Evolutionary conservation across 805 yeast genomes (phyloP).

Genomic region (Cyberlindnera japonica): DNA sequence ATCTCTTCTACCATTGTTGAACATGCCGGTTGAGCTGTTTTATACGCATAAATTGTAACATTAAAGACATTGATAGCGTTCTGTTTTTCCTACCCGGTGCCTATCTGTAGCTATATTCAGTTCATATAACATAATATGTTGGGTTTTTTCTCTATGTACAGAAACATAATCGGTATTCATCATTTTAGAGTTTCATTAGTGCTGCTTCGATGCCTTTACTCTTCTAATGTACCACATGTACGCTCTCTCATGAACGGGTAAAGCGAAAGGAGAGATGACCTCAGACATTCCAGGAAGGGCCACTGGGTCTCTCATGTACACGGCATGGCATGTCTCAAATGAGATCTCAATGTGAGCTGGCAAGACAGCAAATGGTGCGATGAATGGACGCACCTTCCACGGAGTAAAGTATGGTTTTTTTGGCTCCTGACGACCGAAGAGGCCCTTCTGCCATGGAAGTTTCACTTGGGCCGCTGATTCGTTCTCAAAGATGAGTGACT

Average conservation of each 20-base stretch:
- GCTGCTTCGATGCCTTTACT: constrained; percentile 39
- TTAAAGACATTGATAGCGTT: too few relatives aligned
- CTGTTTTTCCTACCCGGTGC: too few relatives aligned
- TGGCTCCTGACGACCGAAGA: constrained; percentile 78
- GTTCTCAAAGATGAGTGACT: constrained; percentile 46
- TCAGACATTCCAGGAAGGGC: constrained; percentile 97
- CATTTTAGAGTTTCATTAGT: constrained; percentile 1
- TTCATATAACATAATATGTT: too few relatives aligned
- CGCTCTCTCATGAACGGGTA: constrained; percentile 84
- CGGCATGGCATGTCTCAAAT: constrained; percentile 90
- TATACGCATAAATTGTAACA: too few relatives aligned
- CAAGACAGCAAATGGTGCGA: constrained; percentile 86
- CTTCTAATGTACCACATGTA: constrained; percentile 88
- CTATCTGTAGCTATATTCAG: too few relatives aligned
- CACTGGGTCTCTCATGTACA: constrained; percentile 94
- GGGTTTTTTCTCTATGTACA: constrained; percentile 18
- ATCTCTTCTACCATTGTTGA: constrained; percentile 71
- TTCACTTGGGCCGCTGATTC: constrained; percentile 48
- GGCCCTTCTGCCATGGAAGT: constrained; percentile 78
- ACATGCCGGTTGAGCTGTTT: constrained; percentile 73
- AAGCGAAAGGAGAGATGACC: constrained; percentile 85
- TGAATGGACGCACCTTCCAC: constrained; percentile 91
- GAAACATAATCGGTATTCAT: too few relatives aligned
- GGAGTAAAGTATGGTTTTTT: constrained; percentile 89
- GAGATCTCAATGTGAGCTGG: constrained; percentile 92